phyloP scores from a whole-genome alignment of 2,329 filamentous ascomycete species.

The Ilyonectria destructans region DNA sequence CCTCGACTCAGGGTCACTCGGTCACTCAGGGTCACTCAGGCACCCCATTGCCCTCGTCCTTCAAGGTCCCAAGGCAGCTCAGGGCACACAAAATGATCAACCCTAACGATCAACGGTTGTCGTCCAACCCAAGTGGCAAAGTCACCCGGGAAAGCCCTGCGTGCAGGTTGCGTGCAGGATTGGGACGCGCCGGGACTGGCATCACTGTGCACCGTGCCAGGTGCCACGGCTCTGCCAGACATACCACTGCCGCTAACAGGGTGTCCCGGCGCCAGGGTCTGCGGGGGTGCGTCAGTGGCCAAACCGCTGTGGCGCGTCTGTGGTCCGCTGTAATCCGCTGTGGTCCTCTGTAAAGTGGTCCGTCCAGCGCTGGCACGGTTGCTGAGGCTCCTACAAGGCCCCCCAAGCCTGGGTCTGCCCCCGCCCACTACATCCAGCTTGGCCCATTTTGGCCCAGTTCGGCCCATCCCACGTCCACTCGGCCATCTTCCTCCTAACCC shows the following conservation, averaged over 20 bases:
- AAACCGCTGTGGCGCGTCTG: not conserved
- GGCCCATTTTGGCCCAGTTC: not conserved
- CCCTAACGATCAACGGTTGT: not conserved
- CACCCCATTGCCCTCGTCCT: not conserved
- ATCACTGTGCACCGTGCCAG: not conserved
- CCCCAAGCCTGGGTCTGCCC: not conserved
- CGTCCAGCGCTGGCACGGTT: not conserved
- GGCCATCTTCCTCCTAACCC: constrained; percentile 28
- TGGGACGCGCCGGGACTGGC: not conserved
- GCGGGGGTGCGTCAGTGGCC: not conserved
- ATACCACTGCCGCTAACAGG: constrained; percentile 2
- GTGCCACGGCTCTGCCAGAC: not conserved
- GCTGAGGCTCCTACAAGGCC: not conserved
- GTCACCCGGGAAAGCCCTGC: not conserved
- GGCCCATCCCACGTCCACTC: constrained; percentile 27
- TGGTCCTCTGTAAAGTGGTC: not conserved
- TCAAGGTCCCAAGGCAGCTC: not conserved
- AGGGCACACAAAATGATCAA: not conserved
- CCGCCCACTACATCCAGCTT: not conserved
- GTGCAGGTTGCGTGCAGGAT: not conserved
- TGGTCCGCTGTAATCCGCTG: not conserved
- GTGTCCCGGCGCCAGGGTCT: not conserved
- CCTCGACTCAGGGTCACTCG: not conserved
- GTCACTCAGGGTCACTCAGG: too few relatives aligned
- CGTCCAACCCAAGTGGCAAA: not conserved